phyloP scores from a whole-genome alignment of 148 eudicot genomes.

The Dianthus caryophyllus region DNA sequence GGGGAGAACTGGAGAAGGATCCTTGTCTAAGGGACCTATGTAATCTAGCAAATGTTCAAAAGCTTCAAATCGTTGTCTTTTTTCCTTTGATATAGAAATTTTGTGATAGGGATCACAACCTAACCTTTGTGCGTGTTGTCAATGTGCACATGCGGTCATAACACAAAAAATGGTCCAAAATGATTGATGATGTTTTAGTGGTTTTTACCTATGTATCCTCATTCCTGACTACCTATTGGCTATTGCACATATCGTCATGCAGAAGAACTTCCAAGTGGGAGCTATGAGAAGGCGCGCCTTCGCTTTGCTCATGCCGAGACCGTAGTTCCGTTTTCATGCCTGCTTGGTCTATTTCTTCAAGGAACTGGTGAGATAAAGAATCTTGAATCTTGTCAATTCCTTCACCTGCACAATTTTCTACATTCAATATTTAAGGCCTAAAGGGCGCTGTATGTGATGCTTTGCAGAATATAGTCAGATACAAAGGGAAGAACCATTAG shows the following conservation, averaged over 20 bases:
- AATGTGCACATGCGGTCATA: background rate
- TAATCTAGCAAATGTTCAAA: no score
- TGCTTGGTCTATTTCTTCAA: constrained; percentile 86
- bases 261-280: constrained; percentile 72
- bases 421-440: background rate
- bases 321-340: constrained; percentile 90
- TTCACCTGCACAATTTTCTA: background rate
- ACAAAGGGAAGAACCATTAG: constrained; percentile 61
- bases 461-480: constrained; percentile 63
- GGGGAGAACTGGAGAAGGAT: no score
- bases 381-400: background rate
- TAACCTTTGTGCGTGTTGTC: background rate
- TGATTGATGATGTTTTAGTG: background rate
- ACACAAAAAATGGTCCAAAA: background rate
- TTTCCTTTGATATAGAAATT: no score
- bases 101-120: background rate
- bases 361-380: constrained; percentile 63
- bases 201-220: background rate
- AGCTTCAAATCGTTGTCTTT: no score
- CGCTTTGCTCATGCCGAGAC: constrained; percentile 99
- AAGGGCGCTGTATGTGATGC: constrained; percentile 12
- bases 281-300: constrained; percentile 84
- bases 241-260: constrained; percentile 17
- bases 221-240: no score
- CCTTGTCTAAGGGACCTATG: no score